Percentiles rank a stretch among this genome's conserved stretches.
These are phyloP conservation scores for Vicia sativa DNA, from an alignment of 306 rosid genomes.

Conservation along the genomic window DNA sequence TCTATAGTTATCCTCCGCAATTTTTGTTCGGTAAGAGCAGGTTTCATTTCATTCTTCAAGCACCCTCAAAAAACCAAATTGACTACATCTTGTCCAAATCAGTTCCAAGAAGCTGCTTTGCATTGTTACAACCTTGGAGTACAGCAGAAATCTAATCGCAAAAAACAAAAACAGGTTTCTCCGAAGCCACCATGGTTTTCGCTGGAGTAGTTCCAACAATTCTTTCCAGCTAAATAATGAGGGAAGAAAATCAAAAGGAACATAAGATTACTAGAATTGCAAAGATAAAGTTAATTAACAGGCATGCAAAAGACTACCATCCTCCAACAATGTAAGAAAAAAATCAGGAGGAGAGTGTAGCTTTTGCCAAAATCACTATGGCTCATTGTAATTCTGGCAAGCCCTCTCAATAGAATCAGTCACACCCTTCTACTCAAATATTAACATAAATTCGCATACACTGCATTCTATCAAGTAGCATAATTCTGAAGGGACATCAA, in stretches of 20 bases:
- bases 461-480: conserved; percentile 11
- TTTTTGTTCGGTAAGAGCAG: not conserved
- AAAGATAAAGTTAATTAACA: not conserved
- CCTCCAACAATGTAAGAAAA: not conserved
- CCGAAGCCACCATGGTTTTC: conserved; percentile 46
- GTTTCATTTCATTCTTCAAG: not conserved
- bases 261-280: conserved; percentile 1
- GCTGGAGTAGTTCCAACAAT: conserved; percentile 47
- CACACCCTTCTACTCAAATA: not conserved
- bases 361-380: too few relatives aligned
- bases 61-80: conserved; percentile 10
- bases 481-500: conserved; percentile 30
- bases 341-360: too few relatives aligned
- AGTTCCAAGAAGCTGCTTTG: conserved; percentile 2
- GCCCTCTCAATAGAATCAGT: not conserved
- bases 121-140: not conserved
- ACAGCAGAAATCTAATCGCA: conserved; percentile 32
- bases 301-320: conserved; percentile 12
- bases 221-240: conserved; percentile 46
- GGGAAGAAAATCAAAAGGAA: not conserved
- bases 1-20: not conserved
- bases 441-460: not conserved
- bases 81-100: conserved; percentile 2
- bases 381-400: not conserved
- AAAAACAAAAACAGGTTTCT: conserved; percentile 52